Percentiles rank a stretch among this genome's conserved stretches.
Evolutionary conservation across 2,329 filamentous ascomycete species (phyloP).

Genomic region (Hansfordia pulvinata): DNA sequence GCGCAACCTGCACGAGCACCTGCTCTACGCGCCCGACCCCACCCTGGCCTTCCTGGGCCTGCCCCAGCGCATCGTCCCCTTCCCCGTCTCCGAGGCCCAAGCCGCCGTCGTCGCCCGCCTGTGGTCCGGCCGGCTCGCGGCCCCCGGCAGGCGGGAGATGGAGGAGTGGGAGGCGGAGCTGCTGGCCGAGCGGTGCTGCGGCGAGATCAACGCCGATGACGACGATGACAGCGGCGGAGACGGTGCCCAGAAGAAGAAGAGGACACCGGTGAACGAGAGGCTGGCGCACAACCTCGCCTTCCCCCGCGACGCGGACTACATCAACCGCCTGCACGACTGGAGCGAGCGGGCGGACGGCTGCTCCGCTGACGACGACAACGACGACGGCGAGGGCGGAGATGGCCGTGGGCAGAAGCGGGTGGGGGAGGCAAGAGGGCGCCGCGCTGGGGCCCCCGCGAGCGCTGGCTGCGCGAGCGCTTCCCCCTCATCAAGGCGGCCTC

Average conservation of each 20-base stretch:
- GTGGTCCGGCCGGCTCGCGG: constrained; percentile 44
- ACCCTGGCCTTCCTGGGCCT: constrained; percentile 54
- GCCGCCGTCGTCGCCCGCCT: constrained; percentile 52
- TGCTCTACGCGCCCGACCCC: constrained; percentile 52
- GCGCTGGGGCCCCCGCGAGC: constrained; percentile 24
- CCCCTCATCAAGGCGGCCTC: constrained; percentile 26
- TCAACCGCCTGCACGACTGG: constrained; percentile 41
- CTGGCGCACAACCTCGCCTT: constrained; percentile 26
- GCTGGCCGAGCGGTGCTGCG: too few relatives aligned
- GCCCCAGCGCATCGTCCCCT: constrained; percentile 57
- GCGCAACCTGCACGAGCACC: constrained; percentile 50
- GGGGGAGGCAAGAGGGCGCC: constrained; percentile 22
- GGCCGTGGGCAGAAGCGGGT: too few relatives aligned
- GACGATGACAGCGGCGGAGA: neutral
- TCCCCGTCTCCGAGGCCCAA: constrained; percentile 57
- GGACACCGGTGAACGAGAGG: neutral
- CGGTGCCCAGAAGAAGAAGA: neutral
- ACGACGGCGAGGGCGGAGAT: too few relatives aligned
- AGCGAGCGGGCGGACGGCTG: constrained; percentile 17
- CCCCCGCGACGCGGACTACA: constrained; percentile 44
- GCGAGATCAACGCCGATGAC: too few relatives aligned
- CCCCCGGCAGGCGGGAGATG: constrained; percentile 46
- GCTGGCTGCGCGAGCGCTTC: constrained; percentile 24
- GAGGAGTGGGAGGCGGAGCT: constrained; percentile 40
- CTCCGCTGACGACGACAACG: constrained; percentile 16